Evolutionary conservation across 768 basidiomycete species (phyloP).

Genomic region (Suillus subluteus): DNA sequence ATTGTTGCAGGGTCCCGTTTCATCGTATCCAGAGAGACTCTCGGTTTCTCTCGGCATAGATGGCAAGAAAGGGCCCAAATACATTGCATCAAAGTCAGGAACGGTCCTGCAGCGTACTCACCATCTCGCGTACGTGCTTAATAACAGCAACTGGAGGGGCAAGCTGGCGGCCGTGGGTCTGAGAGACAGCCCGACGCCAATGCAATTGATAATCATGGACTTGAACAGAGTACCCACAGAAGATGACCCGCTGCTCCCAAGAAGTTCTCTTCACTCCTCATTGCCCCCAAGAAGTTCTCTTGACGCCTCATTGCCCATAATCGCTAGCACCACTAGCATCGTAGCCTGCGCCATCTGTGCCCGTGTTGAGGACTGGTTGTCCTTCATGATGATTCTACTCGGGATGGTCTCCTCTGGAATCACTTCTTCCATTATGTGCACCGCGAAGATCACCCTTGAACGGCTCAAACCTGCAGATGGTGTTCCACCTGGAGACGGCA

Average conservation of each 20-base stretch:
- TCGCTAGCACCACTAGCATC: constrained; percentile 28
- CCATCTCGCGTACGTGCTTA: constrained; percentile 58
- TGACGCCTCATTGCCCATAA: constrained; percentile 16
- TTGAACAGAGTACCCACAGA: background rate
- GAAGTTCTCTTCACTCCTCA: constrained; percentile 16
- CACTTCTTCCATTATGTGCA: constrained; percentile 29
- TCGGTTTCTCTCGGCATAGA: constrained; percentile 21
- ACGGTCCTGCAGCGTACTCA: constrained; percentile 49
- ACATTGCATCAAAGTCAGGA: constrained; percentile 69
- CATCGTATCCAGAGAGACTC: constrained; percentile 22
- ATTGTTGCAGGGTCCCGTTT: constrained; percentile 21
- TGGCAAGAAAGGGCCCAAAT: constrained; percentile 55
- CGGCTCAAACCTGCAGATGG: constrained; percentile 29
- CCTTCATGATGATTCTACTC: constrained; percentile 30
- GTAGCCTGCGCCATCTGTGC: constrained; percentile 24
- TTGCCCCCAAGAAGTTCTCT: constrained; percentile 12
- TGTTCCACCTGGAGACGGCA: constrained; percentile 33
- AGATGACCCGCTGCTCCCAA: constrained; percentile 5
- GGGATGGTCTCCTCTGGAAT: constrained; percentile 36
- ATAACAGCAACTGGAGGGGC: constrained; percentile 5
- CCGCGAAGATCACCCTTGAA: constrained; percentile 24
- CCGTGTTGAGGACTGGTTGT: constrained; percentile 27
- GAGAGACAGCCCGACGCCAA: constrained; percentile 16
- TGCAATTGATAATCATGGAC: constrained; percentile 11
- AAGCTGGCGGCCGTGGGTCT: constrained; percentile 14